Evolutionary conservation across 495 filamentous ascomycete species (phyloP).

Genomic region (Pseudotulostoma volvatum): DNA sequence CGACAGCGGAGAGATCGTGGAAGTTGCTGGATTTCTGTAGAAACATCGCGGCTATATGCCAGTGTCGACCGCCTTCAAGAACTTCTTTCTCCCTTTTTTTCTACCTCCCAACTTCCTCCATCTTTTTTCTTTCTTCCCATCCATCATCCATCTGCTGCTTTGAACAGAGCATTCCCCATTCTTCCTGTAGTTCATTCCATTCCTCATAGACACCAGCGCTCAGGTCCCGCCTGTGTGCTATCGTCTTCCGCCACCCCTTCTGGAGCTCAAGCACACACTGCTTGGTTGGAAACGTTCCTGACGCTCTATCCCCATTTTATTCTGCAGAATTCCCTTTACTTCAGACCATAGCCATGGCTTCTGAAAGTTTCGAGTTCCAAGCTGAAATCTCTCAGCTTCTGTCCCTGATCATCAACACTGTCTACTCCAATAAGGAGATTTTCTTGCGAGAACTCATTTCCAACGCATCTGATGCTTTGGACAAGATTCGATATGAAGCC

Average conservation of each 20-base stretch:
- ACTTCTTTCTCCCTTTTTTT: conserved; percentile 12
- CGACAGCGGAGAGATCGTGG: conserved; percentile 13
- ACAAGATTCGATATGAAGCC: conserved; percentile 99
- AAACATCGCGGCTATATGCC: conserved; percentile 21
- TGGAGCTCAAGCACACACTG: conserved; percentile 1
- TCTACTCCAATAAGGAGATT: conserved; percentile 99
- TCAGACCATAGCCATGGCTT: conserved; percentile 49
- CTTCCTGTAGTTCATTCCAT: conserved; percentile 2
- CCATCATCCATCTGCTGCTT: conserved; percentile 1
- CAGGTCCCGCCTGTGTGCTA: conserved; percentile 3
- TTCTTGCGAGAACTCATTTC: conserved; percentile 96
- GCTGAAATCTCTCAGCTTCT: conserved; percentile 99
- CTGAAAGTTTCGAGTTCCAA: conserved; percentile 97
- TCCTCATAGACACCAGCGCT: conserved; percentile 3
- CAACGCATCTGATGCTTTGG: conserved; percentile 93
- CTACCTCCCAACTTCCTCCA: conserved; percentile 9
- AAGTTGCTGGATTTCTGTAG: conserved; percentile 33
- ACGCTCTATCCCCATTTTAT: conserved; percentile 2
- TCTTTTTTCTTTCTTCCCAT: conserved; percentile 4
- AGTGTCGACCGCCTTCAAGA: conserved; percentile 21
- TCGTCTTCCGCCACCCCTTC: conserved; percentile 1
- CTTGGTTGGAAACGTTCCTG: not conserved
- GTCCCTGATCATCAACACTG: conserved; percentile 98
- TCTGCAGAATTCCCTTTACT: conserved; percentile 2
- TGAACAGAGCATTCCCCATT: no score